phyloP scores from a whole-genome alignment of 2,329 filamentous ascomycete genomes.

The Ascochyta koolunga region DNA sequence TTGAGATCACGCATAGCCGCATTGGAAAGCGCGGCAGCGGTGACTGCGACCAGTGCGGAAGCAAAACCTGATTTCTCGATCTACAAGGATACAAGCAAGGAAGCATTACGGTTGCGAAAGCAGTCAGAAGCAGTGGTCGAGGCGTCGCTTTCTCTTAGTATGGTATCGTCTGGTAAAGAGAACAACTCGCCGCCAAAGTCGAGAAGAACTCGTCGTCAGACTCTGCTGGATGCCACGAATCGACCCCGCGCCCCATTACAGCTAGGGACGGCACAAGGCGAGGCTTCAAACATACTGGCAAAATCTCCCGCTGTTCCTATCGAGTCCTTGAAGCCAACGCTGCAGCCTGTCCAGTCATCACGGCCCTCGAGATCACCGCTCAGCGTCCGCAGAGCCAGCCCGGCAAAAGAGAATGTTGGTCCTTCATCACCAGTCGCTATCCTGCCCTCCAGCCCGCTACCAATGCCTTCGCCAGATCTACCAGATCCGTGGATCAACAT shows the following conservation, averaged over 20 bases:
- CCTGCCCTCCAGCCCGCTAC: slow-evolving; percentile 39
- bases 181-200: slow-evolving; percentile 37
- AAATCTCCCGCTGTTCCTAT: slow-evolving; percentile 23
- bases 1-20: slow-evolving; percentile 42
- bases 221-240: slow-evolving; percentile 25
- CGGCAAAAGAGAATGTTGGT: slow-evolving; percentile 31
- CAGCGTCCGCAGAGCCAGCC: slow-evolving; percentile 23
- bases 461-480: slow-evolving; percentile 33
- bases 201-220: slow-evolving; percentile 30
- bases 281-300: slow-evolving; percentile 29
- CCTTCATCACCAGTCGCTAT: slow-evolving; percentile 24
- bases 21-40: slow-evolving; percentile 33
- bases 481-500: slow-evolving; percentile 43
- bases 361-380: slow-evolving; percentile 28
- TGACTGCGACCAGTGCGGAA: slow-evolving; percentile 20
- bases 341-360: slow-evolving; percentile 13
- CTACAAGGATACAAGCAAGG: slow-evolving; percentile 39
- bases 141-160: slow-evolving; percentile 22
- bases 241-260: slow-evolving; percentile 19
- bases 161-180: slow-evolving; percentile 34
- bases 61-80: slow-evolving; percentile 37
- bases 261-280: slow-evolving; percentile 25
- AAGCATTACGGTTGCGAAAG: slow-evolving; percentile 17
- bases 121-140: slow-evolving; percentile 19
- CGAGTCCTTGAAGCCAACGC: slow-evolving; percentile 18